Evolutionary conservation across 225 moss, liverwort and hornwort genomes (phyloP), one percentile per base, ranked within the genome.

Genomic region (Lunularia cruciata): DNA sequence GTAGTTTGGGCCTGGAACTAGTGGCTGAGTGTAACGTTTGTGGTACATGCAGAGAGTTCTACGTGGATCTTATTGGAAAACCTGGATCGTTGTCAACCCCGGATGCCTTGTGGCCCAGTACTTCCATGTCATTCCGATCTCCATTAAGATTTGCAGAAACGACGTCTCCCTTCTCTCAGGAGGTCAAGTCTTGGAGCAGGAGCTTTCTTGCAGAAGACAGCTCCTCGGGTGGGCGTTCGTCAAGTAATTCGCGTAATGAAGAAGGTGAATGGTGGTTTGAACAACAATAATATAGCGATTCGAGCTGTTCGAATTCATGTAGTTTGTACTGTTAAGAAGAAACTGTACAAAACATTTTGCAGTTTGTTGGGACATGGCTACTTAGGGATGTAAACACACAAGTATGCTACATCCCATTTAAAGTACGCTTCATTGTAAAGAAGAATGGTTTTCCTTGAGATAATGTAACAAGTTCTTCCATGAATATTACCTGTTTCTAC

Each of bases 31-130:
- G 30, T 5, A 3, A 34, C 33, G 13, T 30, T 36, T 48, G 26
- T 69, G 69, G 60, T 39, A 8, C 18, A 26, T 72, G 63, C 81
- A 86, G 83, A 63, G 86, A 86, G 74, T 77, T 63, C 19, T 75
- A 76, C 67, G 81, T 86, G 8, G 81, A 86, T 78, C 68, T 86
- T 10, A 66, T 83, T 32, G 75, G 73, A 6, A 78, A 68, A 65
- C 80, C 83, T 56, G 86, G 86, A 55, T 58, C 43, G 22, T 61
- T 83, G 38, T 74, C 74, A 0, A 75, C 78, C 1, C 78, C 86
- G 11, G 80, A 86, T 48, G 70, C 72, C 0, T 76, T 75, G 0
- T 83, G 83, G 77, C 72, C 73, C 60, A 72, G 60, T 58, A 62
- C 73, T 31, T 72, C 78, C n/a, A 66, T 56, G 71, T 77, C 80